Evolutionary conservation across 2,329 filamentous ascomycete genomes (phyloP).

Genomic region (Ascochyta viciae-villosae): DNA sequence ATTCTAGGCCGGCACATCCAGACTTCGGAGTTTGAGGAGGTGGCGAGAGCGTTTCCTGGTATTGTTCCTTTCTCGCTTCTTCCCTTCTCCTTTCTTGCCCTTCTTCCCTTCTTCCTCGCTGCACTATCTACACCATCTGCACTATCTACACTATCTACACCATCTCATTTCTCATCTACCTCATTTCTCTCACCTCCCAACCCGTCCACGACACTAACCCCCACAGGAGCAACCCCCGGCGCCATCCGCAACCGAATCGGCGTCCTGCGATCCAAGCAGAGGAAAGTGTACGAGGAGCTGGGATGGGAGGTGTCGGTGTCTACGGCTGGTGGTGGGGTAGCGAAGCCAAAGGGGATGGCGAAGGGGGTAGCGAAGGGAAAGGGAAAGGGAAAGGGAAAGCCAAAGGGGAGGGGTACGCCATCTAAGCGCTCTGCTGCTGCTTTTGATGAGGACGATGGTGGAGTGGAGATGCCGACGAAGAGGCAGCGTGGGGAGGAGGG

Average conservation of each 20-base stretch:
- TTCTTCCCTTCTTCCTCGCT: no score
- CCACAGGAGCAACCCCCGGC: conserved; percentile 15
- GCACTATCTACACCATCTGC: background rate
- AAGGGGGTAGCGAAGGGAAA: no score
- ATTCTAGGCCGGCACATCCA: conserved; percentile 23
- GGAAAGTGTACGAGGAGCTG: conserved; percentile 20
- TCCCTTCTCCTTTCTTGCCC: no score
- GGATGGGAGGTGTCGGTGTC: conserved; percentile 11
- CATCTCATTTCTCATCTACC: no score
- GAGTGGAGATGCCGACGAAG: conserved; percentile 16
- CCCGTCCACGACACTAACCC: no score
- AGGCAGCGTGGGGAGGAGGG: conserved; percentile 8
- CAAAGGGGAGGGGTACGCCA: conserved; percentile 6
- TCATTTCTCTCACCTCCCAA: no score
- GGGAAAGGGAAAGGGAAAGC: background rate
- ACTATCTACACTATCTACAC: no score
- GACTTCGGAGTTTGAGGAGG: conserved; percentile 21
- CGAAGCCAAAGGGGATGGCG: no score
- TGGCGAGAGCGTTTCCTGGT: conserved; percentile 27
- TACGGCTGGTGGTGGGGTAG: no score
- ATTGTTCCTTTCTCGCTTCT: background rate
- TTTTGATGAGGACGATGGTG: background rate
- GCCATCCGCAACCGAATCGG: conserved; percentile 27
- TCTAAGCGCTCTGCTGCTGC: conserved; percentile 11
- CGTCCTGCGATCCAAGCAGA: conserved; percentile 19